phyloP scores from a whole-genome alignment of 192 early-diverging fungal species.

The Coemansia sp. region DNA sequence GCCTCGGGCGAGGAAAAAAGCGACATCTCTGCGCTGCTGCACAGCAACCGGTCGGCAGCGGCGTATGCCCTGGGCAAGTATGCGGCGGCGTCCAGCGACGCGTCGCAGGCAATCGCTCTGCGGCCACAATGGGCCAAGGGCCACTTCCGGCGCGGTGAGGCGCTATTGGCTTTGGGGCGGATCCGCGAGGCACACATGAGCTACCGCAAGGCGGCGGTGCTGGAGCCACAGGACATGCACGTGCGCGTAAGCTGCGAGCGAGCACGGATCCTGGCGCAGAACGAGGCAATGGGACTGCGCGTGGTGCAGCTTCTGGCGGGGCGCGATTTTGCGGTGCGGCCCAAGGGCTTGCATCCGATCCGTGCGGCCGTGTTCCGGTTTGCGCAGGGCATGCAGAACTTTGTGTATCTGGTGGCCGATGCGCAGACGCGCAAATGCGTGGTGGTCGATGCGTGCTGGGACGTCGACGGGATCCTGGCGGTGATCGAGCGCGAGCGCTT shows the following conservation, averaged over 20 bases:
- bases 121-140: conserved; percentile 58
- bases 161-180: conserved; percentile 53
- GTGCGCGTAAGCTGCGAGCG: conserved; percentile 57
- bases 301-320: conserved; percentile 74
- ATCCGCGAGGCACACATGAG: conserved; percentile 55
- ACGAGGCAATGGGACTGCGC: conserved; percentile 60
- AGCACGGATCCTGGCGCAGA: conserved; percentile 59
- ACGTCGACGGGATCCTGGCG: conserved; percentile 79
- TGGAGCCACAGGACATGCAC: conserved; percentile 58
- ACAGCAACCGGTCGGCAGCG: conserved; percentile 49
- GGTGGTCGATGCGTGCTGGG: conserved; percentile 94
- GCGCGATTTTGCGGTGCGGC: conserved; percentile 65
- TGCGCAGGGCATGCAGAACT: conserved; percentile 83
- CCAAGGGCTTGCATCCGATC: conserved; percentile 66
- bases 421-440: conserved; percentile 67
- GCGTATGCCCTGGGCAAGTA: conserved; percentile 46
- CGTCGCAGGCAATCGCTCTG: conserved; percentile 21
- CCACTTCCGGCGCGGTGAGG: conserved; percentile 66
- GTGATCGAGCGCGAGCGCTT: conserved; percentile 61
- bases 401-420: conserved; percentile 81
- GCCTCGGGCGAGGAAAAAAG: conserved; percentile 24
- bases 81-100: conserved; percentile 40
- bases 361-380: conserved; percentile 75
- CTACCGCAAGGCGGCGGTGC: conserved; percentile 48
- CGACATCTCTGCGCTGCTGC: conserved; percentile 44